Conservation (phyloP, 2,329 filamentous ascomycete species). For the Phialophora macrospora region DNA sequence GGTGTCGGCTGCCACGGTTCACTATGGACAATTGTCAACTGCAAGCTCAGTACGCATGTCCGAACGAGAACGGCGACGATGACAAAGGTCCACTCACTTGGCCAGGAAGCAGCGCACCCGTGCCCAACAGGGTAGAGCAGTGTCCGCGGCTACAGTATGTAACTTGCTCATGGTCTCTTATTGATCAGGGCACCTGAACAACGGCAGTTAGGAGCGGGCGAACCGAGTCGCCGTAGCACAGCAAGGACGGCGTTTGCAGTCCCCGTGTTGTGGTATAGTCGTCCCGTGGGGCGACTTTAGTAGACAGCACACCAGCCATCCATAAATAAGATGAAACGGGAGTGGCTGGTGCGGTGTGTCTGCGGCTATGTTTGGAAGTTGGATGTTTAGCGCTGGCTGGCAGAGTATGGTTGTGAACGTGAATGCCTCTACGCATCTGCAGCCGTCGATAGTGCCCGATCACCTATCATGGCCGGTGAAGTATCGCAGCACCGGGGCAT, state of each 20-base stretch:
- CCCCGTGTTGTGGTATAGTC: neutral
- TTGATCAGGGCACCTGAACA: neutral
- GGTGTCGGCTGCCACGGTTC: neutral
- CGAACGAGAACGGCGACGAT: neutral
- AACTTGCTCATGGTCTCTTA: neutral
- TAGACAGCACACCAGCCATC: neutral
- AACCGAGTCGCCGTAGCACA: neutral
- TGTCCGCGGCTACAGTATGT: neutral
- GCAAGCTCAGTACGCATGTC: neutral
- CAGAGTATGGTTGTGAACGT: neutral
- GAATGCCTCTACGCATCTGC: neutral
- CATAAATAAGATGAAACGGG: conserved; percentile 19
- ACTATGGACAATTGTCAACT: neutral
- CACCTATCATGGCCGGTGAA: neutral
- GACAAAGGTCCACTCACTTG: neutral
- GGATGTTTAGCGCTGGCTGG: neutral
- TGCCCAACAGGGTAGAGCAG: neutral
- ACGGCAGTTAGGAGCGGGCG: no score
- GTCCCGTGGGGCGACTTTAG: neutral
- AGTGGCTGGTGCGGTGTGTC: conserved; percentile 20
- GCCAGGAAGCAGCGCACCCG: neutral
- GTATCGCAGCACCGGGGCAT: neutral
- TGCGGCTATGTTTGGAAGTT: conserved; percentile 1
- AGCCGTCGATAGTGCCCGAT: neutral
- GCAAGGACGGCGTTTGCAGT: neutral